phyloP scores from a whole-genome alignment of 2,329 filamentous ascomycete species.

The Aspergillus felis region DNA sequence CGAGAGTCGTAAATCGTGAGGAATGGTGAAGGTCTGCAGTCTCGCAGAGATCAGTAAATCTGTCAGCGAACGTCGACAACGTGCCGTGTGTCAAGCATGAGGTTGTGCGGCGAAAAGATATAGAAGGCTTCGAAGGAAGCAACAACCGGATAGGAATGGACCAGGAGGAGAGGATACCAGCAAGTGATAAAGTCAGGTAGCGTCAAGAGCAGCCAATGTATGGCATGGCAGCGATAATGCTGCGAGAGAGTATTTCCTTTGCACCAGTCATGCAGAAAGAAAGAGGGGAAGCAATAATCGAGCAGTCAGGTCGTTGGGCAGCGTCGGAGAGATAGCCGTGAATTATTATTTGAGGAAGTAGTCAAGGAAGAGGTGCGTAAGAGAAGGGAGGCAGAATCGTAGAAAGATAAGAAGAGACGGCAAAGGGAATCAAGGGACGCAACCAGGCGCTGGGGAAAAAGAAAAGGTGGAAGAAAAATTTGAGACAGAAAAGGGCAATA shows the following conservation, averaged over 20 bases:
- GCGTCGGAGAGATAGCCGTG: constrained; percentile 6
- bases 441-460: background rate
- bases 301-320: constrained; percentile 22
- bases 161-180: background rate
- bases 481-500: constrained; percentile 1
- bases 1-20: constrained; percentile 15
- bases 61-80: background rate
- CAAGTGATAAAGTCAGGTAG: constrained; percentile 6
- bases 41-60: background rate
- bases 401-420: background rate
- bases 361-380: background rate
- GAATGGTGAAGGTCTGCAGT: constrained; percentile 1
- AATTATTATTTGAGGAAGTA: background rate
- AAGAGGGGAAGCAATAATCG: constrained; percentile 1
- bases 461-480: background rate
- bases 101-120: background rate
- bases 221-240: constrained; percentile 22
- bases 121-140: background rate
- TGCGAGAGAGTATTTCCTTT: constrained; percentile 12
- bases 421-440: constrained; percentile 1
- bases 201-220: constrained; percentile 21
- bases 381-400: constrained; percentile 8
- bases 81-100: constrained; percentile 6
- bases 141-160: background rate
- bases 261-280: constrained; percentile 10